Conservation (phyloP, 805 yeast species). For the Kuraishia borneana region DNA sequence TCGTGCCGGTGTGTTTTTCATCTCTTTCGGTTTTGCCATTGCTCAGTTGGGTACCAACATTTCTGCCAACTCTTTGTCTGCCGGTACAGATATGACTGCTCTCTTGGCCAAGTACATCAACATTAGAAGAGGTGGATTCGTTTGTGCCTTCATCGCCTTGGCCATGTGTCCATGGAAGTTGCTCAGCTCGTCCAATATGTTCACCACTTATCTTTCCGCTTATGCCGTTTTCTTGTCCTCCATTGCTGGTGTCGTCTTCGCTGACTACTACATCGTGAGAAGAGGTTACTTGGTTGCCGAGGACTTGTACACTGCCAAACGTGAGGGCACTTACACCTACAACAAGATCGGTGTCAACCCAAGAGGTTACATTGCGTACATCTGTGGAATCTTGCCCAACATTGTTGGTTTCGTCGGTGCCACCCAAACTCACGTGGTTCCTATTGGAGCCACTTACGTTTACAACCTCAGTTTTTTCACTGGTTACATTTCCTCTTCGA, state of each 20-base stretch:
- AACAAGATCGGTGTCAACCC: slow-evolving; percentile 60
- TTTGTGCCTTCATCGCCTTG: slow-evolving; percentile 63
- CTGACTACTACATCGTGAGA: slow-evolving; percentile 63
- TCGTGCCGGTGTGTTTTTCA: slow-evolving; percentile 72
- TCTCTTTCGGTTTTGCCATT: slow-evolving; percentile 57
- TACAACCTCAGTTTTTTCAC: slow-evolving; percentile 68
- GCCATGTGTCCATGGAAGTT: slow-evolving; percentile 81
- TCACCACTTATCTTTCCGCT: slow-evolving; percentile 72
- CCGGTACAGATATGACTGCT: slow-evolving; percentile 66
- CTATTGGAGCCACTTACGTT: slow-evolving; percentile 65
- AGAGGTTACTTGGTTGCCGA: slow-evolving; percentile 56
- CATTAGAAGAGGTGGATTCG: slow-evolving; percentile 72
- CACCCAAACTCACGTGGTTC: slow-evolving; percentile 57
- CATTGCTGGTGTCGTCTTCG: slow-evolving; percentile 65
- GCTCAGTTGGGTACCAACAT: slow-evolving; percentile 76
- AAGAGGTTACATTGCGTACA: slow-evolving; percentile 75
- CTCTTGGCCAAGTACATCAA: slow-evolving; percentile 50
- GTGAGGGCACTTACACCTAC: slow-evolving; percentile 43
- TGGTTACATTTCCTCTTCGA: slow-evolving; percentile 54
- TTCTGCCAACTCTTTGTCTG: slow-evolving; percentile 59
- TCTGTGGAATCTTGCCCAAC: slow-evolving; percentile 73
- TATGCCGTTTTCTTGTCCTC: slow-evolving; percentile 76
- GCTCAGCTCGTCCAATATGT: slow-evolving; percentile 54
- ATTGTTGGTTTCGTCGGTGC: slow-evolving; percentile 85
- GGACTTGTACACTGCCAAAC: slow-evolving; percentile 48